phyloP scores from a whole-genome alignment of 192 early-diverging fungal genomes.

The Coemansia sp. region DNA sequence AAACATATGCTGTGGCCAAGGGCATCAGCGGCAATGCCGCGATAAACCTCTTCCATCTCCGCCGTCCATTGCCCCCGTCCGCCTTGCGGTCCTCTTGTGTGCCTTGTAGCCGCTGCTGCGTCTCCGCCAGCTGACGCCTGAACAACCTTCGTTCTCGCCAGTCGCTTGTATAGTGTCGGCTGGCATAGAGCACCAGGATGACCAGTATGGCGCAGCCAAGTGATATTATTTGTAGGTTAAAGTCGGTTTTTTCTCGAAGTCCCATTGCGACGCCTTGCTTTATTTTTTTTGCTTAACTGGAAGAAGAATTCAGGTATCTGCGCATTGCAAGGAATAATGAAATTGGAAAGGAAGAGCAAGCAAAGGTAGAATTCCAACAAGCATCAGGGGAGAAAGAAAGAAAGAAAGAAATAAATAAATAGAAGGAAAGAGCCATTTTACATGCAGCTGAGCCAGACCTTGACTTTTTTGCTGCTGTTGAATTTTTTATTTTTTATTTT shows the following conservation, averaged over 20 bases:
- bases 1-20: slow-evolving; percentile 40
- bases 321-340: neutral
- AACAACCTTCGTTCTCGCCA: slow-evolving; percentile 44
- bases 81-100: neutral
- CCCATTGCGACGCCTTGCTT: no score
- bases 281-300: no score
- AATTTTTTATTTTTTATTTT: no score
- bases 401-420: neutral
- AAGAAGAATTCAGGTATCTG: no score
- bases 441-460: no score
- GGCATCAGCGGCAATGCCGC: slow-evolving; percentile 44
- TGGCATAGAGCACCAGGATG: slow-evolving; percentile 19
- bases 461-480: no score
- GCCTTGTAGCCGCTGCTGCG: slow-evolving; percentile 17
- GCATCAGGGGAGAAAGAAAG: no score
- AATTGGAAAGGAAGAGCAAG: neutral
- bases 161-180: slow-evolving; percentile 37
- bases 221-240: slow-evolving; percentile 28
- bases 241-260: slow-evolving; percentile 38
- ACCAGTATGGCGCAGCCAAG: slow-evolving; percentile 17
- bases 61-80: neutral
- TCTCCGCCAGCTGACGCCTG: slow-evolving; percentile 24
- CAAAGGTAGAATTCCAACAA: no score
- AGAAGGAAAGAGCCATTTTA: no score
- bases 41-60: slow-evolving; percentile 38